Evolutionary conservation across 2,329 filamentous ascomycete species (phyloP), one percentile per base, ranked within the genome.

Genomic region (Epichloe scottii): DNA sequence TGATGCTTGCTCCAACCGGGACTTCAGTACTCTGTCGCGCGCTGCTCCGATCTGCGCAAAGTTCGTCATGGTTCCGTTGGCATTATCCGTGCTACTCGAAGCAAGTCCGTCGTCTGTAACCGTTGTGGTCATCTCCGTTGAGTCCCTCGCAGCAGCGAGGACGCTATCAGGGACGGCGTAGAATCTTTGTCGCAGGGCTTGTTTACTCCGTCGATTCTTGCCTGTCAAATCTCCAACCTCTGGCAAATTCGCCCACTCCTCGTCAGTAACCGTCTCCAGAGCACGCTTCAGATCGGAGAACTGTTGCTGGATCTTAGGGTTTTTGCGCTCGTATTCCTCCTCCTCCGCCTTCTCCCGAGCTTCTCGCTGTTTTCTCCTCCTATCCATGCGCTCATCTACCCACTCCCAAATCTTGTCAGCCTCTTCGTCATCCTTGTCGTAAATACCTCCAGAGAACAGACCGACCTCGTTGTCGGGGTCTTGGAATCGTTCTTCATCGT

Each of bases 141-240:
- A 78, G 59, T 89, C 87, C 59, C 87, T 77, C 15, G 90, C 91
- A 7, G 89, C 87, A 1, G 91, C 89, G 50, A 98, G 76, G 6
- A 98, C 93, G 62, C 89, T 95, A 68, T 98, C 93, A 0, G 93
- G 94, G 0, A 98, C 93, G 3, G 91, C 93, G 66, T 98, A 98
- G 69, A 95, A 96, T 46, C 88, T 75, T 64, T 93, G 84, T 48
- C 87, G 82, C 58, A 87, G 73, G 44, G 89, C 88, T 68, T 95
- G 85, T 63, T 90, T 89, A 57, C 80, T 84, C 55, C 93, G 78
- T 65, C 89, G 81, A 60, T 95, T 95, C 71, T 93, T 95, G 57
- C 93, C 91, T 1, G 93, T 98, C 66, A 97, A 77, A 67, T 98
- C 93, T 60, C 94, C 93, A 35, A 96, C 91, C 62, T 98, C 94